phyloP scores from a whole-genome alignment of 2,329 filamentous ascomycete genomes.

The Hymenoscyphus linearis region DNA sequence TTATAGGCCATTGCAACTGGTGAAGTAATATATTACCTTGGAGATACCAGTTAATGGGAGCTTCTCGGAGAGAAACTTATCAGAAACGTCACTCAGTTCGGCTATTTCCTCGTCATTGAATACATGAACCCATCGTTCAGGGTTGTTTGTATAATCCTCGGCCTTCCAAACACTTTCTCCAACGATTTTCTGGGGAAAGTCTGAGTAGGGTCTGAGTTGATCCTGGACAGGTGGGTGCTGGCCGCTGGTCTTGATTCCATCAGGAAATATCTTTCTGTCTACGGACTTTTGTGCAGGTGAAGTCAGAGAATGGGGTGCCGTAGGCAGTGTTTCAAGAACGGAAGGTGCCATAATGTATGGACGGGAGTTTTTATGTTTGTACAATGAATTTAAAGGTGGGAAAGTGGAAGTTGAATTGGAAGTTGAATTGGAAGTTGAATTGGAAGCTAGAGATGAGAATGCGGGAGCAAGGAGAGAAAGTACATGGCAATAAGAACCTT shows the following conservation, averaged over 20 bases:
- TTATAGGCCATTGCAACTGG: neutral
- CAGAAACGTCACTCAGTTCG: slow-evolving; percentile 62
- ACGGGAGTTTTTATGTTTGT: neutral
- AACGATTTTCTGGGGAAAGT: slow-evolving; percentile 65
- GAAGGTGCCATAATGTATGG: slow-evolving; percentile 18
- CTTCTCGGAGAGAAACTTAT: slow-evolving; percentile 60
- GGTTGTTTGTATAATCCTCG: slow-evolving; percentile 31
- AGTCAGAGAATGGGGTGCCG: slow-evolving; percentile 17
- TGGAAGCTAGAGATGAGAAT: neutral
- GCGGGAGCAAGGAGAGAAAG: neutral
- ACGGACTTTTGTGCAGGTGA: slow-evolving; percentile 15
- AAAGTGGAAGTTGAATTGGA: too few species aligned
- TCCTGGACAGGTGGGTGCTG: slow-evolving; percentile 67
- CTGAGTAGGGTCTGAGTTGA: slow-evolving; percentile 58
- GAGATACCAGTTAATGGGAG: slow-evolving; percentile 68
- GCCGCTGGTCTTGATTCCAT: slow-evolving; percentile 48
- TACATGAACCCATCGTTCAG: slow-evolving; percentile 59
- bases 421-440: neutral
- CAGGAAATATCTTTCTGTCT: slow-evolving; percentile 31
- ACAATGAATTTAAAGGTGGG: neutral
- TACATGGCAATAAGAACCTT: neutral
- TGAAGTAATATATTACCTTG: slow-evolving; percentile 36
- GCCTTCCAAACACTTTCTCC: slow-evolving; percentile 68
- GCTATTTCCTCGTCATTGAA: slow-evolving; percentile 62
- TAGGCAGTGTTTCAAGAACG: slow-evolving; percentile 18